phyloP scores from a whole-genome alignment of 148 eudicot genomes.

The Mesembryanthemum crystallinum region DNA sequence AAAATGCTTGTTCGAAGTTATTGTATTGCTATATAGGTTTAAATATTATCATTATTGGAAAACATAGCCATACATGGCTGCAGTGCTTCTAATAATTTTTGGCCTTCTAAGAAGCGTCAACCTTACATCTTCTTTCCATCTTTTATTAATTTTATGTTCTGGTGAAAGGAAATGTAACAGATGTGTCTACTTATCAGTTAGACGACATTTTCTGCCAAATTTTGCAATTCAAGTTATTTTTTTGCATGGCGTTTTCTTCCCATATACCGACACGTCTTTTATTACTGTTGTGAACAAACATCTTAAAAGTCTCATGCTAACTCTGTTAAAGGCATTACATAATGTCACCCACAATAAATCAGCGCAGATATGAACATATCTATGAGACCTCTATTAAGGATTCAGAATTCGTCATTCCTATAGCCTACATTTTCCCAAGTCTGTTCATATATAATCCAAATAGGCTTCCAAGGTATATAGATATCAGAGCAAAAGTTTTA shows the following conservation, averaged over 20 bases:
- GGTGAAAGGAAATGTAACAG: too few species aligned
- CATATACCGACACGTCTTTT: not conserved
- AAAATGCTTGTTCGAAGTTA: not conserved
- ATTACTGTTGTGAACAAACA: not conserved
- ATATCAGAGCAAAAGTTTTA: not conserved
- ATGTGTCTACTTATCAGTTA: too few species aligned
- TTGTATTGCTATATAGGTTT: too few species aligned
- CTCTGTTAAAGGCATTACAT: not conserved
- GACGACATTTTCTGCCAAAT: too few species aligned
- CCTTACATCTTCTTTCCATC: too few species aligned
- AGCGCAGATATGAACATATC: not conserved
- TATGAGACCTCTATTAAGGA: not conserved
- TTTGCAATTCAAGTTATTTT: not conserved
- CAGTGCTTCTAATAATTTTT: too few species aligned
- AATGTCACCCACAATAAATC: not conserved
- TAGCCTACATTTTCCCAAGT: not conserved
- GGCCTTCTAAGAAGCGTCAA: too few species aligned
- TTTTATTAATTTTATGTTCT: too few species aligned
- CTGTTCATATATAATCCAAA: not conserved
- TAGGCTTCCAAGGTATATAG: not conserved
- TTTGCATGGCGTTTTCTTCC: not conserved
- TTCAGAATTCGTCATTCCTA: not conserved
- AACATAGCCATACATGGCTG: too few species aligned
- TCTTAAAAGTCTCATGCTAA: not conserved
- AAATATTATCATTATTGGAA: too few species aligned